Evolutionary conservation across 192 early-diverging fungal species (phyloP), one percentile per base, ranked within the genome.

Genomic region (Coemansia sp.): DNA sequence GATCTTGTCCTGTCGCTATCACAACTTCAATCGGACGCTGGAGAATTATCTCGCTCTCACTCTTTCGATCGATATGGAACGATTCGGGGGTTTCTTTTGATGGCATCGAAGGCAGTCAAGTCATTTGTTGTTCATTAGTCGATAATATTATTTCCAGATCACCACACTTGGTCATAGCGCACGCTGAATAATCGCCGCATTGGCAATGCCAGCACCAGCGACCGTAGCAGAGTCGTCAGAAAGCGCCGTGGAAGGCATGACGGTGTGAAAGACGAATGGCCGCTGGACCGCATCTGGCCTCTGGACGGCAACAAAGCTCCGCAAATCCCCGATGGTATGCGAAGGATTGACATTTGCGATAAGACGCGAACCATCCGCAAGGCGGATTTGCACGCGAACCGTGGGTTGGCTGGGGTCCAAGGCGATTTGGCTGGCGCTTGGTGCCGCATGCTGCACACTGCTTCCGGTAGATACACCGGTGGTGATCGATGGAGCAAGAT

Each of bases 261-360:
- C 86, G 0, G 90, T 90, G 67, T 91, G 88, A 19, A 98, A 82
- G 34, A 86, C 79, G 80, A 88, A 98, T 41, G 82, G 40, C 50
- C 91, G 76, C 31, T 72, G 62, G 14, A 79, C 72, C 25, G 89
- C 82, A 8, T 76, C 87, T 33, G 88, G 84, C 11, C 84, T 78
- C 34, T 87, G 89, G 64, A 83, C 76, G 55, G 87, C 80, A 55
- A 98, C 87, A 56, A 85, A 94, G 27, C 76, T 73, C 7, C 92
- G 84, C 29, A 98, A 68, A 55, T 97, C 96, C 29, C 84, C 89
- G 52, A 98, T 71, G 0, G 92, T 96, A 59, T 97, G 92, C 14
- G 89, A 87, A 48, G 94, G 92, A 68, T 98, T 98, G 59, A 92
- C 87, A 55, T 86, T 87, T n/a, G 86, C 88, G n/a, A 97, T 85